These are phyloP conservation scores for Penicillium maclennaniae DNA, from an alignment of 495 filamentous ascomycete species.

Conservation along the genomic window DNA sequence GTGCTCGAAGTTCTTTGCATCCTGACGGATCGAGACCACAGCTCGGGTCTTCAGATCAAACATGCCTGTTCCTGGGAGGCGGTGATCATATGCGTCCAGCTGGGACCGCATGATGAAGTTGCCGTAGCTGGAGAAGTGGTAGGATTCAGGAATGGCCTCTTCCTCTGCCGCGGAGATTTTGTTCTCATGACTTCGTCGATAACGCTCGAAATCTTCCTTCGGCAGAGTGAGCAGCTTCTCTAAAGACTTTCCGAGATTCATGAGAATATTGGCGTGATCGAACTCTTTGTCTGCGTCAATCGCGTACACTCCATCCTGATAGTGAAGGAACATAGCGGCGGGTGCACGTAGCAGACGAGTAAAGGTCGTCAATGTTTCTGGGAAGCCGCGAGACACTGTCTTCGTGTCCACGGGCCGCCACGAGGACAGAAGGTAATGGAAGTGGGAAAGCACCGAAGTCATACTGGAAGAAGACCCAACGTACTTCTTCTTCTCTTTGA, in stretches of 20 bases:
- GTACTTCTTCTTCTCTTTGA: conserved; percentile 70
- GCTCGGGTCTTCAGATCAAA: conserved; percentile 97
- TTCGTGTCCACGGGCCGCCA: conserved; percentile 69
- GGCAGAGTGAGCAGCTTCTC: conserved; percentile 89
- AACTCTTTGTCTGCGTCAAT: conserved; percentile 97
- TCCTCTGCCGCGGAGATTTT: conserved; percentile 62
- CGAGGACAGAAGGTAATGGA: conserved; percentile 84
- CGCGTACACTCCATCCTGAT: conserved; percentile 83
- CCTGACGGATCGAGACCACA: conserved; percentile 86
- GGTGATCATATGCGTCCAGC: conserved; percentile 83
- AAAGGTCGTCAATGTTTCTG: conserved; percentile 55
- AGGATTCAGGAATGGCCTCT: conserved; percentile 64
- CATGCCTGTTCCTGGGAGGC: conserved; percentile 87
- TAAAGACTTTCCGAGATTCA: conserved; percentile 89
- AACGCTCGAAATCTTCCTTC: conserved; percentile 78
- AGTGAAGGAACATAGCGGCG: conserved; percentile 77
- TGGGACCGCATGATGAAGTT: conserved; percentile 96
- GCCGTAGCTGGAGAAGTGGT: conserved; percentile 82
- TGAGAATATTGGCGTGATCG: conserved; percentile 79
- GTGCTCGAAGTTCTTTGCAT: conserved; percentile 63
- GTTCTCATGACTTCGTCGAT: conserved; percentile 61
- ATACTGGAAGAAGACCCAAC: conserved; percentile 95
- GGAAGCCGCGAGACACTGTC: conserved; percentile 64
- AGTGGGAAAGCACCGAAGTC: conserved; percentile 81
- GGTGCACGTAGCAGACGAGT: conserved; percentile 68